Evolutionary conservation across 305 asterid species (phyloP).

Genomic region (Fraxinus xanthoxyloides): DNA sequence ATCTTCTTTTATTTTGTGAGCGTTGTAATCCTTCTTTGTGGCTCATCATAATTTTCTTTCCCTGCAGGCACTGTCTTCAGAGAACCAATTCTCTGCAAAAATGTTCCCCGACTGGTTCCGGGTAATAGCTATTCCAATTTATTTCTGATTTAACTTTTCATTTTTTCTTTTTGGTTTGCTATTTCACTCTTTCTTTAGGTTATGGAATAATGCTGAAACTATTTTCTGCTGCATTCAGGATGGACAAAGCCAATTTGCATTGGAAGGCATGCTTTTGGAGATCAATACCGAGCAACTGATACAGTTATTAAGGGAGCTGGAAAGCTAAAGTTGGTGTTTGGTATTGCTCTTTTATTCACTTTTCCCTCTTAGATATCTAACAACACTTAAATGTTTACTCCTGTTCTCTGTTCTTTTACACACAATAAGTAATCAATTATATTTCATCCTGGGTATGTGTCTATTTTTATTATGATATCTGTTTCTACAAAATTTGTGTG

Average conservation of each 20-base stretch:
- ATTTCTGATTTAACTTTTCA: not conserved
- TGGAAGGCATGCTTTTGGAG: constrained; percentile 97
- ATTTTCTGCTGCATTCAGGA: constrained; percentile 43
- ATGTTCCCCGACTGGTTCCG: constrained; percentile 88
- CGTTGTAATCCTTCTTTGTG: not conserved
- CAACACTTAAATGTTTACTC: not conserved
- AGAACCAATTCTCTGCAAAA: constrained; percentile 90
- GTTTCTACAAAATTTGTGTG: not conserved
- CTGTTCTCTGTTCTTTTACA: not conserved
- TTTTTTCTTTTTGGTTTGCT: not conserved
- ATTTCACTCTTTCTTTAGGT: constrained; percentile 19
- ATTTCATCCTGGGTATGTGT: not conserved
- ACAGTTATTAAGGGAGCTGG: constrained; percentile 87
- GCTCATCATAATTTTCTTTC: constrained; percentile 12
- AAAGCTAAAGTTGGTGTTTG: constrained; percentile 82
- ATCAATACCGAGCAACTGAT: constrained; percentile 92
- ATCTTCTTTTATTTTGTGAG: not conserved
- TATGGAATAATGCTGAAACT: constrained; percentile 17
- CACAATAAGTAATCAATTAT: not conserved
- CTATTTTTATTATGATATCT: not conserved
- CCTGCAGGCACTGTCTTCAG: constrained; percentile 84
- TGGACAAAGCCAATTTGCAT: constrained; percentile 97
- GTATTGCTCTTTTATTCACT: constrained; percentile 37
- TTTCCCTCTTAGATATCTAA: not conserved
- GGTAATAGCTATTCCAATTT: constrained; percentile 33